Conservation (phyloP, 768 basidiomycete genomes). For the Collybia sordida region DNA sequence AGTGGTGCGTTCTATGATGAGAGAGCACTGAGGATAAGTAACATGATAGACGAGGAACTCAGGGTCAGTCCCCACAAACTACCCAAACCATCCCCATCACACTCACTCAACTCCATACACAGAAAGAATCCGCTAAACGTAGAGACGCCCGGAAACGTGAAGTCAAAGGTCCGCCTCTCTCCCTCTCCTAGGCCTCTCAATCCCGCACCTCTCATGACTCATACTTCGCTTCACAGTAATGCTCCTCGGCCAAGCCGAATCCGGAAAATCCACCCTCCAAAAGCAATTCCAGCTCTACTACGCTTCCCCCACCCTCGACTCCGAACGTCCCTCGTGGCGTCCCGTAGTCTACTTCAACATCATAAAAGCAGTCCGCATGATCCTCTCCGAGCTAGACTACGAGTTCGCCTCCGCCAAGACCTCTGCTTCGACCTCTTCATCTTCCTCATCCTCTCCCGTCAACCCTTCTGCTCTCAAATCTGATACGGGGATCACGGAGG, state of each 20-base stretch:
- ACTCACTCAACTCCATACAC: slow-evolving; percentile 2
- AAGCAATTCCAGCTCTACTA: slow-evolving; percentile 86
- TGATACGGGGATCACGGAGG: neutral
- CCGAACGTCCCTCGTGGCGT: slow-evolving; percentile 73
- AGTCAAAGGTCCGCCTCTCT: slow-evolving; percentile 48
- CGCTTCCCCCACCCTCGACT: slow-evolving; percentile 66
- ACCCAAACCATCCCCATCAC: too few species aligned
- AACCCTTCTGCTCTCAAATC: too few species aligned
- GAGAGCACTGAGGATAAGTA: slow-evolving; percentile 46
- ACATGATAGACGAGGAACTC: slow-evolving; percentile 57
- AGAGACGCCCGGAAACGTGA: slow-evolving; percentile 38
- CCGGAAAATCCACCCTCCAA: slow-evolving; percentile 81
- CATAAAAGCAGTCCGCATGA: slow-evolving; percentile 74
- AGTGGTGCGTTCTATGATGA: slow-evolving; percentile 30
- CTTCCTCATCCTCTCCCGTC: slow-evolving; percentile 10
- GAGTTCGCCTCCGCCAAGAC: slow-evolving; percentile 45
- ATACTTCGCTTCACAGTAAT: slow-evolving; percentile 44
- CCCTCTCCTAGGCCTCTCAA: neutral
- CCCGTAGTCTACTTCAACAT: slow-evolving; percentile 84
- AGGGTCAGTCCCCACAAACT: slow-evolving; percentile 44
- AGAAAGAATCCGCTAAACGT: slow-evolving; percentile 51
- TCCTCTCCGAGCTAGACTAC: slow-evolving; percentile 69
- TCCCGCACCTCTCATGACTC: slow-evolving; percentile 1
- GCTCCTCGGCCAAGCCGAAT: slow-evolving; percentile 78
- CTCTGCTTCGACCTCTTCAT: slow-evolving; percentile 15